Percentiles rank a stretch among this genome's conserved stretches.
Evolutionary conservation across 345 rosid species (phyloP).

Genomic region (Eucalyptus polybractea): DNA sequence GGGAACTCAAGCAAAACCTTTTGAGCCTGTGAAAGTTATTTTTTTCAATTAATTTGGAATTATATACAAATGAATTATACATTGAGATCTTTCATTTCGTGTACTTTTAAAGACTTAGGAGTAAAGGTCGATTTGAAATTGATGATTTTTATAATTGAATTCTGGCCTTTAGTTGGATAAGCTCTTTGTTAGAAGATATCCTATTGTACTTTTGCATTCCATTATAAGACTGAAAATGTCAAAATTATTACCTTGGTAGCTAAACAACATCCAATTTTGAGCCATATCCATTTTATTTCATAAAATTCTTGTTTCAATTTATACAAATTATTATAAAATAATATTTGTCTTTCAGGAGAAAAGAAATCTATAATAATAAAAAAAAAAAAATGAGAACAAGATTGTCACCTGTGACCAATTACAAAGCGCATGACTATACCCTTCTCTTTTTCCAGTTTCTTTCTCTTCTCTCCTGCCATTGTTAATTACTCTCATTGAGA

Average conservation of each 20-base stretch:
- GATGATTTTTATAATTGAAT: not conserved
- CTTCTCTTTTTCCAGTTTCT: constrained; percentile 64
- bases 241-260: not conserved
- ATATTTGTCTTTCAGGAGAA: not conserved
- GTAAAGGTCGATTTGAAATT: not conserved
- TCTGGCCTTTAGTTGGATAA: not conserved
- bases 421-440: constrained; percentile 79
- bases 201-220: not conserved
- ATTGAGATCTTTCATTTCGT: not conserved
- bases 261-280: not conserved
- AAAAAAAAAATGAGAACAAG: not conserved
- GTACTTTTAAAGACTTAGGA: not conserved
- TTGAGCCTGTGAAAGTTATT: not conserved
- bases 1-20: not conserved
- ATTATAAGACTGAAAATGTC: no score
- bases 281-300: not conserved
- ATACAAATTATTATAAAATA: not conserved
- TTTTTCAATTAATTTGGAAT: not conserved
- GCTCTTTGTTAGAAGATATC: not conserved
- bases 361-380: not conserved
- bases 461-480: constrained; percentile 40
- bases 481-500: not conserved
- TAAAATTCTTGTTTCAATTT: not conserved
- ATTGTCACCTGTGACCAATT: constrained; percentile 73
- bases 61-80: not conserved